Evolutionary conservation across 768 basidiomycete species (phyloP), one percentile per base, ranked within the genome.

Genomic region (Leccinum variicolor): DNA sequence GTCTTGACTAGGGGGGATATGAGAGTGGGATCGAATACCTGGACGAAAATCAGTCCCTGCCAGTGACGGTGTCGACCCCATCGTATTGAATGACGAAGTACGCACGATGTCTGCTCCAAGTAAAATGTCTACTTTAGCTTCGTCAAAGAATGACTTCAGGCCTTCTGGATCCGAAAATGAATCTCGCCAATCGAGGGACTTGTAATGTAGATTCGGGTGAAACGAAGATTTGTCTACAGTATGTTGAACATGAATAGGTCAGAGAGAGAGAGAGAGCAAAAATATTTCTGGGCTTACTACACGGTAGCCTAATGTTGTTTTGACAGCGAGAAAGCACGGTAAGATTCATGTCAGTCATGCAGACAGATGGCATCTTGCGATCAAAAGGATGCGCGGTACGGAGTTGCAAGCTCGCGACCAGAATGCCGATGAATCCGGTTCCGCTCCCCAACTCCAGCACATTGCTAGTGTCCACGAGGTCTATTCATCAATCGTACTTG

Each of bases 381-480:
- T 55, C 36, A 26, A 31, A 10, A n/a, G 52, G 41, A 50, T 7
- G 52, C 19, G 31, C 34, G 17, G 52, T 39, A 52, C 36, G 56
- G n/a, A 62, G 50, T 23, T 92, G 90, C 15, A 90, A 68, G 45
- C 76, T 76, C 0, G 83, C 83, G 29, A 83, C 68, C 7, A 90
- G 69, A 39, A 83, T 80, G 4, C 89, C 91, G 15, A 92, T 74
- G 63, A 91, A 86, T n/a, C 91, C 91, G 3, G 79, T 76, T 1
- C 91, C 91, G 6, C 84, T 86, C 11, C 91, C 91, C 1, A 92
- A 76, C 67, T 93, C 91, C 10, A 93, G 78, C 7, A 90, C 76
- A 17, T 76, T 71, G 63, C 77, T 77, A 11, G 69, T 56, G 25
- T 53, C 34, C n/a, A 64, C 59, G 31, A 66, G 39, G 36, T 59